These are phyloP conservation scores for Elsinoe fawcettii DNA, from an alignment of 2,329 filamentous ascomycete genomes.

Conservation along the genomic window DNA sequence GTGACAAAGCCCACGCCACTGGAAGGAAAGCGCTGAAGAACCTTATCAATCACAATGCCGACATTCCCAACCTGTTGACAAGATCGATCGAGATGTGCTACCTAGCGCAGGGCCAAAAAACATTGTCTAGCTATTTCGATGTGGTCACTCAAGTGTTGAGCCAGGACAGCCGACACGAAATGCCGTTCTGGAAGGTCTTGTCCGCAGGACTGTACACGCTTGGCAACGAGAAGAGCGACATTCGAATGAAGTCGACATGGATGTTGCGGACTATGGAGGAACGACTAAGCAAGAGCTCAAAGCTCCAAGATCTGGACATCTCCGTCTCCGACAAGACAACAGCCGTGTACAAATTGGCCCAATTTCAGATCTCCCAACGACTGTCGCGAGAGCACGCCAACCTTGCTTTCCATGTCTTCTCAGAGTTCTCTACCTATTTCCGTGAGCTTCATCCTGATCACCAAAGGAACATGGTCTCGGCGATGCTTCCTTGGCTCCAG, in stretches of 20 bases:
- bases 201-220: slow-evolving; percentile 85
- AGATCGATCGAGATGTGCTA: slow-evolving; percentile 91
- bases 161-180: slow-evolving; percentile 66
- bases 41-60: slow-evolving; percentile 80
- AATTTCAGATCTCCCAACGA: slow-evolving; percentile 91
- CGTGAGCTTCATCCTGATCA: slow-evolving; percentile 74
- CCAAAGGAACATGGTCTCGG: slow-evolving; percentile 88
- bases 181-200: slow-evolving; percentile 84
- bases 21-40: slow-evolving; percentile 84
- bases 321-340: slow-evolving; percentile 98
- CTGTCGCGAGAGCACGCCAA: slow-evolving; percentile 83
- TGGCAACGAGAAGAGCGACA: slow-evolving; percentile 82
- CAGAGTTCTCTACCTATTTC: slow-evolving; percentile 90
- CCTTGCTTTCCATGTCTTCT: slow-evolving; percentile 87
- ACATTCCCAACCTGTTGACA: slow-evolving; percentile 76
- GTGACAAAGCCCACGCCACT: slow-evolving; percentile 85
- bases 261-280: slow-evolving; percentile 76
- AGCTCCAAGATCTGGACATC: slow-evolving; percentile 94
- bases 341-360: slow-evolving; percentile 92
- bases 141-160: slow-evolving; percentile 83
- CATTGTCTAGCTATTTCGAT: slow-evolving; percentile 89
- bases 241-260: slow-evolving; percentile 78
- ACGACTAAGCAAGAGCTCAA: slow-evolving; percentile 74
- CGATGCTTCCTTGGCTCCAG: slow-evolving; percentile 93
- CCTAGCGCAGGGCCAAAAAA: slow-evolving; percentile 67